These are phyloP conservation scores for Daldinia loculata DNA, from an alignment of 495 filamentous ascomycete species.

Conservation along the genomic window DNA sequence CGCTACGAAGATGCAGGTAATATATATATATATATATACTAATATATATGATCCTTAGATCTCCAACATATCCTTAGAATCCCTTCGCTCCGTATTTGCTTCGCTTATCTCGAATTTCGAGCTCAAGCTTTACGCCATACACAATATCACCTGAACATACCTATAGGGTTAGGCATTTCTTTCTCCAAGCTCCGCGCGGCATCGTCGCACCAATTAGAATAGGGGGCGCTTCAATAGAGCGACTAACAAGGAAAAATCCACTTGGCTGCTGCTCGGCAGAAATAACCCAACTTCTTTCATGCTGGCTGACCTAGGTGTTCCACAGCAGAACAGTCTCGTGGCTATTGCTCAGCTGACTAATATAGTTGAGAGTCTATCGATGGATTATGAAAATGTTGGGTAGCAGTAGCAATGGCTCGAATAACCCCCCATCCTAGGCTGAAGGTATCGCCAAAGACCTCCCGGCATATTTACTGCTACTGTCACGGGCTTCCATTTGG, in stretches of 20 bases:
- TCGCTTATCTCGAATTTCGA: constrained; percentile 1
- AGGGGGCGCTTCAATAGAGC: neutral
- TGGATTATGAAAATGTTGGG: neutral
- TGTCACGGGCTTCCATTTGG: constrained; percentile 14
- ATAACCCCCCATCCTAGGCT: neutral
- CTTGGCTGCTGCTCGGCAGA: constrained; percentile 5
- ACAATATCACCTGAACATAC: too few relatives aligned
- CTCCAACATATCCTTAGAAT: neutral
- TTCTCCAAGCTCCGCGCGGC: constrained; percentile 1
- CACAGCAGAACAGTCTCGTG: constrained; percentile 2
- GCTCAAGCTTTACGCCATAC: neutral
- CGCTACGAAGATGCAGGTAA: neutral
- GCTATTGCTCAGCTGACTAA: neutral
- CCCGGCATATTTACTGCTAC: neutral
- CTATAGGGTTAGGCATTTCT: neutral
- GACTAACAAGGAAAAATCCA: constrained; percentile 3
- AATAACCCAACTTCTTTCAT: neutral
- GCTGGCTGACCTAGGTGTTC: neutral
- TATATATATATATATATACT: neutral
- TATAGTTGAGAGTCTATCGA: neutral
- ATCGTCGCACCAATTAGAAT: neutral
- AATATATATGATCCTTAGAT: constrained; percentile 3
- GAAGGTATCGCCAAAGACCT: neutral
- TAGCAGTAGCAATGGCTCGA: neutral
- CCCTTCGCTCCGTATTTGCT: neutral